Base-by-base conservation (phyloP, 306 rosid genomes). In the Cucurbita moschata region DNA sequence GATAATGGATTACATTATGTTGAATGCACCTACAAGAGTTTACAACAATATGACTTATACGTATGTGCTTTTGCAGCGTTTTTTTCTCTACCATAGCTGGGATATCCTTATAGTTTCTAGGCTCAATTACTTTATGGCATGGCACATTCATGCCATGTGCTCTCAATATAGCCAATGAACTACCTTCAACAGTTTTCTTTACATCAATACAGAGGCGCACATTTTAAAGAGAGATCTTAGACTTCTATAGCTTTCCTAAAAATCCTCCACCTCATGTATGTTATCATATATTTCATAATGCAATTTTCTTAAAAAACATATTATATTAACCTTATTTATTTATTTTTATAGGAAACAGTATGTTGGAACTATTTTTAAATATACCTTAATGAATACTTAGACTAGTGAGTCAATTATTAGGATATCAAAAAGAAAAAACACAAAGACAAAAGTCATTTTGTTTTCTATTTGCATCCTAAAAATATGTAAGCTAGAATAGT, bases 1-100 rank as follows among this genome's bases (percentile, higher is more conserved):
- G 74, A 94, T 94, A 81, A 76, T 94, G 96, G 97, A 94, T 84
- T 94, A 90, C 89, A 85, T 94, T 65, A 90, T 82, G 97, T 83
- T 94, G 92, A 94, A 90, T 82, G 98, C 97, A 60, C 98, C 97
- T 55, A 40, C 87, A 69, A 89, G 87, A 85, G 88, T 90, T 79
- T 90, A 89, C 84, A 87, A 88, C 87, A 94, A 79, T 79, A 82
- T 94, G 98, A 90, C 92, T 73, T 90, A 89, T 87, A 82, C 26
- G 96, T 90, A 90, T 71, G 96, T 86, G 79, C 83, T 66, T 85
- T 76, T 56, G 72, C 64, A 63, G 65, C 62, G 57, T 67, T 58
- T 79, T 72, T 72, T 74, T 65, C 53, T 85, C 72, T 43, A 80
- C 68, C 37, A 53, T 75, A 71, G 61, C 61, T 37, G 35, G 52